These are phyloP conservation scores for Ophiocytium majus DNA, from an alignment of 352 stramenopile species.

Conservation along the genomic window DNA sequence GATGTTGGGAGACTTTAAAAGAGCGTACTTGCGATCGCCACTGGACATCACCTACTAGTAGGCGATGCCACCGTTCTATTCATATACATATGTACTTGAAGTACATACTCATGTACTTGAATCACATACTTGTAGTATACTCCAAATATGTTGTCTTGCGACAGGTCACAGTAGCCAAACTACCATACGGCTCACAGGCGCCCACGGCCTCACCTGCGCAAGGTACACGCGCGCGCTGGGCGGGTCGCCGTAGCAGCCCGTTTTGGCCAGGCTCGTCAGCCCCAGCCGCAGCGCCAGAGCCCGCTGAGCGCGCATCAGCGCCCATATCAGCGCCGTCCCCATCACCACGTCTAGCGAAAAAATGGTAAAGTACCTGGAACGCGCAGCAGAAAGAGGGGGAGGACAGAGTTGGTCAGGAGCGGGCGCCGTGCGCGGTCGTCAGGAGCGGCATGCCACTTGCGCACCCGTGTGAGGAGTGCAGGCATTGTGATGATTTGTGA, in stretches of 20 bases:
- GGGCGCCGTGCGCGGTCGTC: too few species aligned
- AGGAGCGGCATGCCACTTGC: too few species aligned
- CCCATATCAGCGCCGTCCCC: neutral
- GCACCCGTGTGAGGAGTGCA: too few species aligned
- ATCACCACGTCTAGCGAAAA: neutral
- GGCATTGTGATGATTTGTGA: too few species aligned
- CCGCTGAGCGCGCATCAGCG: neutral
- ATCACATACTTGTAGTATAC: neutral
- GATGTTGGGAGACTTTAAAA: neutral
- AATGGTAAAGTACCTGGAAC: too few species aligned
- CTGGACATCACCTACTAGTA: neutral
- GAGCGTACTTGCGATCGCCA: neutral
- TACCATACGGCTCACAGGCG: neutral
- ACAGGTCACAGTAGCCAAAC: neutral
- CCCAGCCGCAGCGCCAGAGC: neutral
- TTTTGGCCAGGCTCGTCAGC: neutral
- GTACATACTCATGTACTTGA: neutral
- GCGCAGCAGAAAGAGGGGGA: too few species aligned
- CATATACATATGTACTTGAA: neutral
- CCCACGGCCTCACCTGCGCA: neutral
- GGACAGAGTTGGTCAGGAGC: too few species aligned
- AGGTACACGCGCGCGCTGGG: neutral
- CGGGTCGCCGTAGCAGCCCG: neutral
- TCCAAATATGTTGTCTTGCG: neutral
- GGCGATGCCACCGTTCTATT: neutral